Percentiles rank a stretch among this genome's conserved stretches.
Evolutionary conservation across 176 grass and related monocot species (phyloP).

Genomic region (Luzula sylvatica): DNA sequence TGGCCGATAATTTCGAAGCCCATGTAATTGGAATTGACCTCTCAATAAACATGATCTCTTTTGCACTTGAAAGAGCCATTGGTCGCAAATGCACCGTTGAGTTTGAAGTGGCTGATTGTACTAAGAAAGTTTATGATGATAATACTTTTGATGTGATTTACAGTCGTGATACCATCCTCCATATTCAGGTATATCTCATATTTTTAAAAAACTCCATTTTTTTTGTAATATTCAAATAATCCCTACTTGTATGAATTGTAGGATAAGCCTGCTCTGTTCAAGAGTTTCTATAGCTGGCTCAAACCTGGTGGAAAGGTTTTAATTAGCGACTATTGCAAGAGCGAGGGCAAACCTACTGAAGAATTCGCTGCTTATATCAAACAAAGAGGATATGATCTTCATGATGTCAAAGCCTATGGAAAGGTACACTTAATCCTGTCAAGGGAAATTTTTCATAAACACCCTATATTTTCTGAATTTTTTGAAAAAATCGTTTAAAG

Average conservation of each 20-base stretch:
- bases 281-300: conserved; percentile 85
- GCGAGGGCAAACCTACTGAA: conserved; percentile 50
- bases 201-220: neutral
- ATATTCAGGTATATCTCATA: conserved; percentile 55
- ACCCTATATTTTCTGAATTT: neutral
- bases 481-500: neutral
- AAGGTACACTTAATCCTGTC: conserved; percentile 40
- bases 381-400: conserved; percentile 85
- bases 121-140: conserved; percentile 70
- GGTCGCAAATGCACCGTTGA: conserved; percentile 77
- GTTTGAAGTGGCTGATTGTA: conserved; percentile 95
- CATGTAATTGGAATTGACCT: conserved; percentile 95
- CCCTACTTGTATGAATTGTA: conserved; percentile 24
- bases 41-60: conserved; percentile 96
- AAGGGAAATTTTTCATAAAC: neutral
- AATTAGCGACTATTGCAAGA: conserved; percentile 93
- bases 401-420: conserved; percentile 81
- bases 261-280: conserved; percentile 83
- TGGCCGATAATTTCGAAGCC: conserved; percentile 85
- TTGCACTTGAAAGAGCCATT: conserved; percentile 87
- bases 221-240: neutral
- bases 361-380: conserved; percentile 73
- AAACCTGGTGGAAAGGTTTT: conserved; percentile 90
- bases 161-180: conserved; percentile 96
- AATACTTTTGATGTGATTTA: conserved; percentile 80